phyloP scores from a whole-genome alignment of 441 rosid species.

The Gossypium schwendimanii region DNA sequence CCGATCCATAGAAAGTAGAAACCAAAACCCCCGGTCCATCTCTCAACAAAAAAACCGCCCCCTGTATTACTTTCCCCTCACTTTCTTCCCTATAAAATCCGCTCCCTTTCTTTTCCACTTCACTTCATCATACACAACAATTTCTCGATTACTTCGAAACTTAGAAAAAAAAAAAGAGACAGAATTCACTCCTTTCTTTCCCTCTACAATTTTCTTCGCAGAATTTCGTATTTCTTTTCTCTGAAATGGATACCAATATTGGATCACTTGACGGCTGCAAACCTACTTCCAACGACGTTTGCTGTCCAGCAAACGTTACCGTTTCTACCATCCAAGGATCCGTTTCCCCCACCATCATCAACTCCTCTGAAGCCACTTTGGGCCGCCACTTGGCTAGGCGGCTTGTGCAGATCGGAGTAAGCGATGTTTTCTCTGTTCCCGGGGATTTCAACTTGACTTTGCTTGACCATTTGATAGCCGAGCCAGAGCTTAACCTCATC shows the following conservation, averaged over 20 bases:
- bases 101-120: neutral
- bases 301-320: neutral
- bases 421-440: slow-evolving; percentile 30
- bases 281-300: slow-evolving; percentile 3
- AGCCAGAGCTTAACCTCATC: slow-evolving; percentile 23
- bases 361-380: slow-evolving; percentile 16
- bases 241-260: slow-evolving; percentile 10
- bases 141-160: neutral
- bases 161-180: neutral
- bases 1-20: neutral
- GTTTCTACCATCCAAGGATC: slow-evolving; percentile 8
- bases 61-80: neutral
- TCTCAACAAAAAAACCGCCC: neutral
- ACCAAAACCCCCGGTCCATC: neutral
- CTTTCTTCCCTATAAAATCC: neutral
- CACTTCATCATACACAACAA: neutral
- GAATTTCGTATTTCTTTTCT: neutral
- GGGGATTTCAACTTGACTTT: slow-evolving; percentile 37
- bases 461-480: slow-evolving; percentile 27
- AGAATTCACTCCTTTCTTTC: too few species aligned
- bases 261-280: slow-evolving; percentile 7
- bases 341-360: neutral
- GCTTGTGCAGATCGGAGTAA: slow-evolving; percentile 26
- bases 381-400: slow-evolving; percentile 31
- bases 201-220: too few species aligned